A percentile compares a stretch with the other conserved stretches of the same genome.
Conservation (phyloP, 352 stramenopile genomes). For the Phytophthora colocasiae region DNA sequence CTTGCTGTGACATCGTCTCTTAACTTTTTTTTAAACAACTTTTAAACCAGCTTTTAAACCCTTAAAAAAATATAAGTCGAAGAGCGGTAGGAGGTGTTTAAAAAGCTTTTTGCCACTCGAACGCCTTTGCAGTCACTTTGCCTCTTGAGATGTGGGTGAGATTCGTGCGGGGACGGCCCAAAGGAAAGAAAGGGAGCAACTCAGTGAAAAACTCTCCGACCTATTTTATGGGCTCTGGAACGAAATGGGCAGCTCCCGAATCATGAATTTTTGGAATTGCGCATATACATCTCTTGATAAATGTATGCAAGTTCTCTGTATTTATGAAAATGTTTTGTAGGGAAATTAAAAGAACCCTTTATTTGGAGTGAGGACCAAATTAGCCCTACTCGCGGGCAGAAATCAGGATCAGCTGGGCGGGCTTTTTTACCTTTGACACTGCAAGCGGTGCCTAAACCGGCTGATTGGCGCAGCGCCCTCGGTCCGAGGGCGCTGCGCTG, state of each 20-base stretch:
- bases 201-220: slow-evolving; percentile 9
- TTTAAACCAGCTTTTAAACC: too few relatives aligned
- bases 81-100: slow-evolving; percentile 6
- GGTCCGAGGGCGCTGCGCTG: too few relatives aligned
- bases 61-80: not conserved
- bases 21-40: too few relatives aligned
- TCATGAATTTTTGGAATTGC: not conserved
- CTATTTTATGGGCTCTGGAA: not conserved
- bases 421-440: slow-evolving; percentile 18
- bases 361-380: not conserved
- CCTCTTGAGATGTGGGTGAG: slow-evolving; percentile 39
- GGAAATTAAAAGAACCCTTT: not conserved
- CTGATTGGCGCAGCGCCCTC: slow-evolving; percentile 31
- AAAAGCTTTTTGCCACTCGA: slow-evolving; percentile 14
- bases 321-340: not conserved
- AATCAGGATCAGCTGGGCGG: slow-evolving; percentile 17
- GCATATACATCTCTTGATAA: too few relatives aligned
- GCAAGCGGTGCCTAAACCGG: slow-evolving; percentile 16
- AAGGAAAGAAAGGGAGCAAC: slow-evolving; percentile 35
- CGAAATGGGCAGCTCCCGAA: not conserved
- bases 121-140: slow-evolving; percentile 1
- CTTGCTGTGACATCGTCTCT: slow-evolving; percentile 68
- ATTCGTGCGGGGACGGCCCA: not conserved
- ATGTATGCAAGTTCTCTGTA: not conserved
- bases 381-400: slow-evolving; percentile 8